A percentile compares a stretch with the other conserved stretches of the same genome.
Evolutionary conservation across 2,329 filamentous ascomycete genomes (phyloP).

Genomic region (Cryoendolithus antarcticus): DNA sequence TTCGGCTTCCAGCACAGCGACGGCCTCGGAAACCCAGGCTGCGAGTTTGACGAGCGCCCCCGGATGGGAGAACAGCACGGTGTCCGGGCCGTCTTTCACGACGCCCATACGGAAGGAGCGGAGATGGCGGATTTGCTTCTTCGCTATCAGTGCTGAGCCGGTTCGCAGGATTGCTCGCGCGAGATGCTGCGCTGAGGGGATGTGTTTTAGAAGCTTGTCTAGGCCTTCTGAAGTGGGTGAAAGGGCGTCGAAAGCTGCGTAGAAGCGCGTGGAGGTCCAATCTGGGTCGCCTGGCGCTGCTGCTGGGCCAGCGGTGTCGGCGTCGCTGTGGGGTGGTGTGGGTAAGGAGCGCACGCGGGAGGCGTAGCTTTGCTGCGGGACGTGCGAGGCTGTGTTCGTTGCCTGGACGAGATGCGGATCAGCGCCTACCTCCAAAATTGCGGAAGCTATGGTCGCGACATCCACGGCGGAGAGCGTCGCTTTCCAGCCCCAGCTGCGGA

Average conservation of each 20-base stretch:
- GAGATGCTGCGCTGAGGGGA: constrained; percentile 76
- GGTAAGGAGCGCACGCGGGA: constrained; percentile 18
- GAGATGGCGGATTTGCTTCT: constrained; percentile 89
- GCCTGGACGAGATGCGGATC: constrained; percentile 10
- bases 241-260: constrained; percentile 47
- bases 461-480: constrained; percentile 88
- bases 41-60: constrained; percentile 88
- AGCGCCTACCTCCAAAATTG: constrained; percentile 75
- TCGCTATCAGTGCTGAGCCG: constrained; percentile 80
- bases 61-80: constrained; percentile 82
- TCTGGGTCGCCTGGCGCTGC: constrained; percentile 26
- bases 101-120: constrained; percentile 90
- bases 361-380: constrained; percentile 14
- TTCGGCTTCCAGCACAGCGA: constrained; percentile 78
- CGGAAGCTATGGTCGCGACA: constrained; percentile 82
- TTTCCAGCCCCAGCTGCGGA: constrained; percentile 94
- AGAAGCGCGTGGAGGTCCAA: constrained; percentile 41
- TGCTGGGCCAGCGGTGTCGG: constrained; percentile 15
- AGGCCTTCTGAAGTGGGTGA: constrained; percentile 42
- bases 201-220: constrained; percentile 59
- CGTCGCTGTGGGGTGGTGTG: constrained; percentile 22
- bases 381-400: constrained; percentile 4
- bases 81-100: constrained; percentile 88
- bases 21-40: constrained; percentile 85
- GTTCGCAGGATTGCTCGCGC: constrained; percentile 89